Evolutionary conservation across 2,329 filamentous ascomycete species (phyloP).

Genomic region (Alternaria burnsii): DNA sequence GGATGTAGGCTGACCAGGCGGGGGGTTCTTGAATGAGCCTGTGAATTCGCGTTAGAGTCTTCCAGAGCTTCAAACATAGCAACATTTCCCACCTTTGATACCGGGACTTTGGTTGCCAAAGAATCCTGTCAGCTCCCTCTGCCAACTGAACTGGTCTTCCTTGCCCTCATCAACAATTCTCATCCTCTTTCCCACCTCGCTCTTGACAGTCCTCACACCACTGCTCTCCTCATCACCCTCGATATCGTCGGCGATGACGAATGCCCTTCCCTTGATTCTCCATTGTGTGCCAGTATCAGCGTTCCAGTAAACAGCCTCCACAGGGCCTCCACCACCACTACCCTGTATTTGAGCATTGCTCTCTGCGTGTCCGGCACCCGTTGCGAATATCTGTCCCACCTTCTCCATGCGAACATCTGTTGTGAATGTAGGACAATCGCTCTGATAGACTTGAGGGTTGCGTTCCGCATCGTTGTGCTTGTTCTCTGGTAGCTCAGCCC

Average conservation of each 20-base stretch:
- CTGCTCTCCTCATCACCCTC: conserved; percentile 63
- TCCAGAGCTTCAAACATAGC: background rate
- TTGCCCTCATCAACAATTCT: conserved; percentile 58
- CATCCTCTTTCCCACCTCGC: conserved; percentile 70
- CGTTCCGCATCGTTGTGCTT: conserved; percentile 74
- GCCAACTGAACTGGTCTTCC: conserved; percentile 75
- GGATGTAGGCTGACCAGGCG: conserved; percentile 57
- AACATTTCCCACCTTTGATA: conserved; percentile 69
- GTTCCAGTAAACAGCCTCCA: conserved; percentile 89
- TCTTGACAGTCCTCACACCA: conserved; percentile 66
- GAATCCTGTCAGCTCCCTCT: conserved; percentile 79
- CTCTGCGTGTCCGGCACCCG: conserved; percentile 57
- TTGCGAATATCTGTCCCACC: conserved; percentile 72
- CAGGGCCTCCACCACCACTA: conserved; percentile 70
- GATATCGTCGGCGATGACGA: conserved; percentile 75
- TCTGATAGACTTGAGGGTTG: conserved; percentile 76
- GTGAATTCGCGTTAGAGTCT: conserved; percentile 2
- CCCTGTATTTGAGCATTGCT: conserved; percentile 55
- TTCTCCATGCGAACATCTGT: conserved; percentile 92
- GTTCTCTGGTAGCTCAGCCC: conserved; percentile 75
- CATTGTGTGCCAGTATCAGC: conserved; percentile 78
- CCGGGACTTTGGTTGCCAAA: conserved; percentile 87
- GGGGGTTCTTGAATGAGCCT: conserved; percentile 71
- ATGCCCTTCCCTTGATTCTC: conserved; percentile 80
- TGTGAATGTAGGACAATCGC: conserved; percentile 82